These are phyloP conservation scores for Schrenkiella parvula DNA, from an alignment of 345 rosid genomes.

Conservation along the genomic window DNA sequence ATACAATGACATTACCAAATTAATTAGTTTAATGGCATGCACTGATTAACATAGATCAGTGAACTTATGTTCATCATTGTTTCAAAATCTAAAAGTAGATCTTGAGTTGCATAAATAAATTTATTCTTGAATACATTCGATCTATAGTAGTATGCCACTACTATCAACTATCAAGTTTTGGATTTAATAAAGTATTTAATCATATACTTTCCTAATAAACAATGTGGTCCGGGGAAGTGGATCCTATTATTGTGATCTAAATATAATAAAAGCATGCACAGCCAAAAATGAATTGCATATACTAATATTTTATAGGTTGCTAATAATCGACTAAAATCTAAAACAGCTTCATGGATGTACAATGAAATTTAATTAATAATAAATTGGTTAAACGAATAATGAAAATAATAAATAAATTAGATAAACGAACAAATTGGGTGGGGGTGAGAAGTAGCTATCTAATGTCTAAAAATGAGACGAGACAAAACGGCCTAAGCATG, in stretches of 20 bases:
- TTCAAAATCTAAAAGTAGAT: slow-evolving; percentile 17
- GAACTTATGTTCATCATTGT: slow-evolving; percentile 21
- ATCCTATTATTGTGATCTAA: slow-evolving; percentile 11
- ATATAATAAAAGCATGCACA: background rate
- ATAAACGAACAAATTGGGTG: background rate
- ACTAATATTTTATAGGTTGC: background rate
- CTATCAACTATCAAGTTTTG: background rate
- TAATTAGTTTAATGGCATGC: slow-evolving; percentile 7
- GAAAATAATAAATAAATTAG: background rate
- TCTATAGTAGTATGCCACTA: too few species aligned
- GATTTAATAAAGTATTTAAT: background rate
- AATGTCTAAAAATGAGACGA: slow-evolving; percentile 34
- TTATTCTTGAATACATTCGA: background rate
- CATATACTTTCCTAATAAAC: slow-evolving; percentile 9
- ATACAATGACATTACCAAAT: background rate
- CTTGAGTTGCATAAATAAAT: background rate
- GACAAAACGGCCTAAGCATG: slow-evolving; percentile 50
- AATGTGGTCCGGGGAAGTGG: slow-evolving; percentile 17
- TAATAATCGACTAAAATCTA: background rate
- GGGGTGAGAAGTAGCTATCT: slow-evolving; percentile 30
- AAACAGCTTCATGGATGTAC: background rate
- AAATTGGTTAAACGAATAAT: background rate
- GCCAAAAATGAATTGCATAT: too few species aligned
- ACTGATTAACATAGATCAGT: slow-evolving; percentile 7
- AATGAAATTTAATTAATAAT: background rate